Conservation (phyloP, 2,329 filamentous ascomycete genomes). For the Diaporthe humulicola region DNA sequence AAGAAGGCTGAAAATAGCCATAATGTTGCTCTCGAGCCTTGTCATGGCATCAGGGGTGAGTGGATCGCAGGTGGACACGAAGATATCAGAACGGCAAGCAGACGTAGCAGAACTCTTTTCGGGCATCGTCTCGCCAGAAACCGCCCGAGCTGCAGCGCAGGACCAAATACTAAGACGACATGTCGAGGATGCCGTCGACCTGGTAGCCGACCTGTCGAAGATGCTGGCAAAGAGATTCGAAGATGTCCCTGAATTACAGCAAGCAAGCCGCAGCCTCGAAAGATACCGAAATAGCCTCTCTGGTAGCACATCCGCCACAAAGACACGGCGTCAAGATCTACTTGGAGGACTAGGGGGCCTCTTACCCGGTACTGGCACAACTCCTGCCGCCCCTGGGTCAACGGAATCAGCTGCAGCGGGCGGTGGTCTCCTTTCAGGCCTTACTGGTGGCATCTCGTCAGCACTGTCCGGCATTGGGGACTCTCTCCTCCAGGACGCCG, state of each 20-base stretch:
- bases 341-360: not conserved
- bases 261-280: constrained; percentile 29
- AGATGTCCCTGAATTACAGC: constrained; percentile 19
- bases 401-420: not conserved
- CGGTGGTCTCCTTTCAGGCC: constrained; percentile 20
- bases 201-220: constrained; percentile 28
- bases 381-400: not conserved
- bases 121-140: constrained; percentile 13
- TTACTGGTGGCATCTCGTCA: constrained; percentile 18
- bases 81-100: not conserved
- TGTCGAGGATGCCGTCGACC: constrained; percentile 25
- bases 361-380: not conserved
- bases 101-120: constrained; percentile 12
- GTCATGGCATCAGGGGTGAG: not conserved
- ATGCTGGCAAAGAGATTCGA: constrained; percentile 25
- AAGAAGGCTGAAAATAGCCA: not conserved
- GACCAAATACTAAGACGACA: constrained; percentile 18
- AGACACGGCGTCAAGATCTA: not conserved
- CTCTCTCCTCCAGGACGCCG: constrained; percentile 37
- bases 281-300: constrained; percentile 6
- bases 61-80: not conserved
- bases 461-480: constrained; percentile 35
- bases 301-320: not conserved
- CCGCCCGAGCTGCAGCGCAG: constrained; percentile 5
- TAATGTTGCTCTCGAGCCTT: not conserved